Evolutionary conservation across 139 green algal genomes (phyloP), one percentile per base, ranked within the genome.

Genomic region (Penium margaritaceum): DNA sequence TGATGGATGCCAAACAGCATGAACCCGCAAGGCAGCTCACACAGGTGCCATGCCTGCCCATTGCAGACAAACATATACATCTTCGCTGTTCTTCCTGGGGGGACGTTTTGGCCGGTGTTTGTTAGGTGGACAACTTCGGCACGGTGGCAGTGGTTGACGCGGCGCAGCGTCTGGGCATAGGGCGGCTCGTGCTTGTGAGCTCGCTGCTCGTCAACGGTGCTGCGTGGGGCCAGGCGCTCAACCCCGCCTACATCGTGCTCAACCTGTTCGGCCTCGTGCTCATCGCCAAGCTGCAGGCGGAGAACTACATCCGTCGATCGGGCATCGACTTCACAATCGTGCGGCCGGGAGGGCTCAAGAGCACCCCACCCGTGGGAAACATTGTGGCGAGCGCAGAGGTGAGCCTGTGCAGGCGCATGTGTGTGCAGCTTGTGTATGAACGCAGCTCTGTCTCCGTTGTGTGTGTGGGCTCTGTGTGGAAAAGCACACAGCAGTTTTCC

Each of bases 291-390:
- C 67, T 43, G 19, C 67, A 72, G 15, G 70, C 70, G 5, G 79
- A 84, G 69, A 64, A 78, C 2, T 76, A 84, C 68, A 34, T 84
- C 2, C 60, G 39, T 6, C 41, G 21, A 5, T 75, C 51, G 3
- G 80, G 74, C 36, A 30, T 83, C n/a, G 43, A 78, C 34, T 85
- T 77, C 70, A 76, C 73, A 27, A 85, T 85, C 67, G 71, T 85
- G 35, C 70, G 81, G 4, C 81, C 81, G 4, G 81, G 75, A 2
- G 81, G 81, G 2, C 39, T 85, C 33, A 65, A 67, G n/a, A 64
- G 36, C 24, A 72, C 79, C 19, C 32, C 63, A 33, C 65, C 58
- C 15, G 54, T 38, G 3, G 61, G 53, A 1, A 60, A 57, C 1
- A n/a, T 85, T n/a, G 63, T 81, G 5, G 24, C 79, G 39, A 70